Conservation (phyloP, 2,329 filamentous ascomycete species). For the Fusarium globosum region DNA sequence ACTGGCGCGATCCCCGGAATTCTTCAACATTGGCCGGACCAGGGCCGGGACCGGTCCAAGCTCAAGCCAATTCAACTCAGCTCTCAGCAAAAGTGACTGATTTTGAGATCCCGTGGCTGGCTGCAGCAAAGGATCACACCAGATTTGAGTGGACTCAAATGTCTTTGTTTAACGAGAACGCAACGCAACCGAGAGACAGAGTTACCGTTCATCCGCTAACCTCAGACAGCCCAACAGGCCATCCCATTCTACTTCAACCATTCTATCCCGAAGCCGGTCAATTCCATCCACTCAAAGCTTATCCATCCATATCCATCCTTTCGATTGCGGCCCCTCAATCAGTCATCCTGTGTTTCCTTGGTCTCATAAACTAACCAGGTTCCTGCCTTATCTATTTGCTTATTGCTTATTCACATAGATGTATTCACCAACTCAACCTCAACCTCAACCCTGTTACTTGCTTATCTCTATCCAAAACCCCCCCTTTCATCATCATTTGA, state of each 20-base stretch:
- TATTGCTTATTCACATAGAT: conserved; percentile 1
- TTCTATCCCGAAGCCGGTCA: conserved; percentile 37
- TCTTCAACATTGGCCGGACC: conserved; percentile 23
- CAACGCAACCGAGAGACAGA: conserved; percentile 23
- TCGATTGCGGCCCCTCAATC: conserved; percentile 29
- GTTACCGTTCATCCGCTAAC: conserved; percentile 32
- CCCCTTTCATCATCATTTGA: conserved; percentile 17
- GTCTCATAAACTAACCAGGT: background rate
- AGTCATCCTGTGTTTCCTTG: conserved; percentile 11
- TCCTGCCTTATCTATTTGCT: background rate
- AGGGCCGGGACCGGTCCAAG: conserved; percentile 14
- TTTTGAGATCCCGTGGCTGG: conserved; percentile 25
- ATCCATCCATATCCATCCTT: conserved; percentile 22
- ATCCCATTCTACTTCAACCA: conserved; percentile 11
- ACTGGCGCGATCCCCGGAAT: conserved; percentile 32
- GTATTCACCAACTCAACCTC: background rate
- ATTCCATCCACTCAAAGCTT: conserved; percentile 13
- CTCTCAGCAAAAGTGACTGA: conserved; percentile 9
- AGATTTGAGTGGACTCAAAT: conserved; percentile 11
- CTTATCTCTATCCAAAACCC: conserved; percentile 18
- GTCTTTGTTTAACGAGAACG: conserved; percentile 13
- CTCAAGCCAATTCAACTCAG: conserved; percentile 28
- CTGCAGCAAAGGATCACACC: conserved; percentile 30
- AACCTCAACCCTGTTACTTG: background rate
- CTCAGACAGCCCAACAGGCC: conserved; percentile 26